Conservation (phyloP, 1,139 yeast species). For the Geotrichum fermentans region DNA sequence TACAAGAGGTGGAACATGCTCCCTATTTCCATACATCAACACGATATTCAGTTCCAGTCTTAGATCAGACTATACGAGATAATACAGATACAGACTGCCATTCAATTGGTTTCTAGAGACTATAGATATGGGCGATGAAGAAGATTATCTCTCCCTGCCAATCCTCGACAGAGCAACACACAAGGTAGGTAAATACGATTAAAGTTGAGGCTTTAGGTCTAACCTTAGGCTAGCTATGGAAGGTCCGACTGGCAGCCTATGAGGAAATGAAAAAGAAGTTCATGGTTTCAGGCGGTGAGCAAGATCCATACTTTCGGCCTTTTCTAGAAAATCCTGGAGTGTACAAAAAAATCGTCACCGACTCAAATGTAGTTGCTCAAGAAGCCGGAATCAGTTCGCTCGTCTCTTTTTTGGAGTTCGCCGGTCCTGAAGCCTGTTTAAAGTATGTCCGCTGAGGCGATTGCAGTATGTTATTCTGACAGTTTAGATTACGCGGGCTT, state of each 20-base stretch:
- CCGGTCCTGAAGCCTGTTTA: constrained; percentile 45
- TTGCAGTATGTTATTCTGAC: constrained; percentile 3
- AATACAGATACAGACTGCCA: too few relatives aligned
- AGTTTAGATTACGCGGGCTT: constrained; percentile 34
- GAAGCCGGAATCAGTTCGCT: constrained; percentile 68
- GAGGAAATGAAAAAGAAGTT: constrained; percentile 57
- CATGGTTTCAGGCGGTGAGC: constrained; percentile 50
- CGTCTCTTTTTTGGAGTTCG: constrained; percentile 53
- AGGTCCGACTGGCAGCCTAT: constrained; percentile 77
- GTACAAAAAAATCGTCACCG: constrained; percentile 58
- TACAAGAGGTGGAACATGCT: too few relatives aligned
- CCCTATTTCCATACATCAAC: too few relatives aligned
- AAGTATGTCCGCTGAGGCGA: constrained; percentile 8
- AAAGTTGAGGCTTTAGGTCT: not conserved
- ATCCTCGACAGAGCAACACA: constrained; percentile 62
- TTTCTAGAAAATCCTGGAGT: constrained; percentile 49
- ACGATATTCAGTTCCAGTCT: too few relatives aligned
- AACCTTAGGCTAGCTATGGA: constrained; percentile 54
- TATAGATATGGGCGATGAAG: constrained; percentile 40
- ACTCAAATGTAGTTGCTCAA: constrained; percentile 87
- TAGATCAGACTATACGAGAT: too few relatives aligned
- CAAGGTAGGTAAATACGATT: constrained; percentile 40
- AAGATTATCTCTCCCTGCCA: constrained; percentile 60
- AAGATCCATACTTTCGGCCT: constrained; percentile 50
- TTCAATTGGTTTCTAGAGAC: too few relatives aligned